Evolutionary conservation across 139 green algal genomes (phyloP), one percentile per base, ranked within the genome.

Genomic region (Diplosphaera chodatii): DNA sequence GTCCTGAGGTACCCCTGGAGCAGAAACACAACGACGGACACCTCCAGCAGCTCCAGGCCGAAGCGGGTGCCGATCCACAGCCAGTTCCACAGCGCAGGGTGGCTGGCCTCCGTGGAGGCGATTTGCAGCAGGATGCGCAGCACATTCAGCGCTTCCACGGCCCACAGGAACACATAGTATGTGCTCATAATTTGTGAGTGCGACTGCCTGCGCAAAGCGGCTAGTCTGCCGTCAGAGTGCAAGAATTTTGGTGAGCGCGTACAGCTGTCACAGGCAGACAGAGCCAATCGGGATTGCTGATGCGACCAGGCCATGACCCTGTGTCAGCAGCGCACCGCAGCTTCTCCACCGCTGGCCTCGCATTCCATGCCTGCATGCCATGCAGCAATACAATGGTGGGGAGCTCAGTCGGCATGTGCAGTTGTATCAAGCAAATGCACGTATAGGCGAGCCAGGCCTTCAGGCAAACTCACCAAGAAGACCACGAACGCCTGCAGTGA

Each of bases 91-190:
- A 75, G 30, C 20, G 40, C 32, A 0, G 40, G 63, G 28, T 74
- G 69, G 3, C 16, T 22, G 27, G 28, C 27, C 32, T 77, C 32
- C 69, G 48, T 40, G 41, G 71, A 55, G 3, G 48, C 67, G 32
- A 83, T 67, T 37, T 83, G 76, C 30, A 69, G 28, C 28, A 78
- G 66, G 32, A 72, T 80, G n/a, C 77, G 66, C 32, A 86, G 33
- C 40, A 75, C 22, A 29, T 75, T 80, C 40, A 82, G 69, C 34
- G 66, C 25, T 1, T 59, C 73, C n/a, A 84, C 65, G 23, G 29
- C 74, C 77, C 81, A 86, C 25, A 84, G 63, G n/a, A 86, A 79
- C 64, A 40, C 59, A 32, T 83, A 86, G 74, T 84, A 86, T 55
- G 74, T 82, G 32, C 55, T 70, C 74, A 86, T 83, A 71, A 84